Conservation (phyloP, 345 rosid genomes). For the Populus simonii region DNA sequence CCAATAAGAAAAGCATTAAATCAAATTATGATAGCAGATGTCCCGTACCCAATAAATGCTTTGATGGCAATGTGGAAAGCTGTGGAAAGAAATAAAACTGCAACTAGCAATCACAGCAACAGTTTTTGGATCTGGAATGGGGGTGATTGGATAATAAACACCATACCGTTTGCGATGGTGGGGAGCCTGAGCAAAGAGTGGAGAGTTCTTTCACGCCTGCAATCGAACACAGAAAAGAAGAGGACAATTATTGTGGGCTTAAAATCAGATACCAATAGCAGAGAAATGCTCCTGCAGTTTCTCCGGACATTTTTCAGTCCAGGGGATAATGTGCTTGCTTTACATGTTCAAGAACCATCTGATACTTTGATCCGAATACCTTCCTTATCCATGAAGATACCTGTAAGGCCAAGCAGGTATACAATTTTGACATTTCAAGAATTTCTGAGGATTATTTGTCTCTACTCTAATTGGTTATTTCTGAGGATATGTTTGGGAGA, state of each 20-base stretch:
- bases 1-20: too few species aligned
- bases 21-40: too few species aligned
- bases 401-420: conserved; percentile 31
- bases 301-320: conserved; percentile 16
- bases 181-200: too few species aligned
- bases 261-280: conserved; percentile 33
- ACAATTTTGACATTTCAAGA: background rate
- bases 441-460: background rate
- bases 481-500: too few species aligned
- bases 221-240: conserved; percentile 20
- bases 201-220: conserved; percentile 3
- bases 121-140: too few species aligned
- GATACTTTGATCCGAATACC: conserved; percentile 37
- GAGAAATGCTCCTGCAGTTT: conserved; percentile 27
- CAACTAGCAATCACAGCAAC: too few species aligned
- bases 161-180: too few species aligned
- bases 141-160: too few species aligned
- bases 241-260: conserved; percentile 34
- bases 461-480: background rate
- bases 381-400: conserved; percentile 43
- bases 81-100: too few species aligned
- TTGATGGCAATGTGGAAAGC: too few species aligned
- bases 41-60: too few species aligned
- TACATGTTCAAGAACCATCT: conserved; percentile 32
- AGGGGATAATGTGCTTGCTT: conserved; percentile 33